Evolutionary conservation across 139 green algal genomes (phyloP), one percentile per base, ranked within the genome.

Genomic region (Trebouxia sp.): DNA sequence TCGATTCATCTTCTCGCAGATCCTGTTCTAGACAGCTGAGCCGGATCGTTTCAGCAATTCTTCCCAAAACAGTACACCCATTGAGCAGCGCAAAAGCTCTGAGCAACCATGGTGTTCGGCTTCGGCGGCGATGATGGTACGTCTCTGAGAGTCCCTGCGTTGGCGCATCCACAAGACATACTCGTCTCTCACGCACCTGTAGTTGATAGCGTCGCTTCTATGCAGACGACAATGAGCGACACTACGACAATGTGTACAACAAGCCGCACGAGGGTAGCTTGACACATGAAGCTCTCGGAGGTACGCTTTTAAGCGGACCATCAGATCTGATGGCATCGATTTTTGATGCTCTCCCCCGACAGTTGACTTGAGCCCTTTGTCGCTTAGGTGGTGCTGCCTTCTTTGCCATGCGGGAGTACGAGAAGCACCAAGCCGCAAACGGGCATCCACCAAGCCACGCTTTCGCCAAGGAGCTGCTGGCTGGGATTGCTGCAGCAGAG

Each of bases 391-490:
- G 37, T 38, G 66, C 66, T 11, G 65, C 65, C 11, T 75, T 75
- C 28, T 43, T 28, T 48, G 65, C 65, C 0, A 75, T 75, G 65
- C 65, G 37, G 24, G 65, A 48, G 32, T 75, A 75, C 24, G 65
- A 75, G 32, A 75, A 75, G 35, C 65, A 77, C n/a, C 41, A 77
- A 58, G 24, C 41, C 8, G 69, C 69, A 35, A 47, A 77, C 12
- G 69, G 69, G 20, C n/a, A 77, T 26, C 41, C 39, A 24, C 41
- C 41, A n/a, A 77, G 43, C 35, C 69, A 77, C 39, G 17, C 15
- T 15, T 77, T 77, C 26, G 41, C 41, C 41, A 77, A 77, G 41
- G 69, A 77, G 69, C 10, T 77, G 69, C 35, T 77, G 30, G 69
- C 69, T 39, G 69, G 69, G 7, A 55, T 77, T 56, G 69, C 69